Evolutionary conservation across 108 stramenopile genomes (phyloP).

Genomic region (Pseudonitzschia pungens): DNA sequence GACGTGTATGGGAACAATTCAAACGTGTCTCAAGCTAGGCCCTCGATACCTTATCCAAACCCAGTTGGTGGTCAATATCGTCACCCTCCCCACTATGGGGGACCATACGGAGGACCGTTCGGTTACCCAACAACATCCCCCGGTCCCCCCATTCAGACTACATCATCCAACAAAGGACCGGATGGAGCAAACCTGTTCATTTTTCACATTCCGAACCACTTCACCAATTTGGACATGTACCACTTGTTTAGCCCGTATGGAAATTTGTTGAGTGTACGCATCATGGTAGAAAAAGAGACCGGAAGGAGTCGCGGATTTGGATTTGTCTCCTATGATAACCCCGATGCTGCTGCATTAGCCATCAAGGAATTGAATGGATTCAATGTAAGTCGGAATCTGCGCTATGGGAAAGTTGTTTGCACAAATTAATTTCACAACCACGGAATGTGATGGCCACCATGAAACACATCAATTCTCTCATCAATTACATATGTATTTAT

Average conservation of each 20-base stretch:
- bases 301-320: conserved; percentile 96
- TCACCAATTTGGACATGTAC: conserved; percentile 93
- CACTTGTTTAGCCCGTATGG: conserved; percentile 88
- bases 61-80: conserved; percentile 22
- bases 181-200: conserved; percentile 97
- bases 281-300: conserved; percentile 95
- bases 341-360: conserved; percentile 90
- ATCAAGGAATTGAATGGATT: conserved; percentile 92
- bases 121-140: conserved; percentile 58
- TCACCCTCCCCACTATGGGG: conserved; percentile 24
- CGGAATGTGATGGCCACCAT: not conserved
- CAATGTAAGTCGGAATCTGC: conserved; percentile 54
- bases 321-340: conserved; percentile 93
- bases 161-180: conserved; percentile 68
- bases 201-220: conserved; percentile 97
- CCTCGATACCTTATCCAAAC: conserved; percentile 23
- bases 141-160: conserved; percentile 77
- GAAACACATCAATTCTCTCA: not conserved
- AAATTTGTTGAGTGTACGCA: conserved; percentile 89
- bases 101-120: conserved; percentile 21
- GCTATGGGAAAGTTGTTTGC: not conserved
- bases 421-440: not conserved
- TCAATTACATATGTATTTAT: not conserved
- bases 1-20: conserved; percentile 40
- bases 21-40: conserved; percentile 36